Evolutionary conservation across 2,329 filamentous ascomycete species (phyloP).

Genomic region (Knufia fluminis): DNA sequence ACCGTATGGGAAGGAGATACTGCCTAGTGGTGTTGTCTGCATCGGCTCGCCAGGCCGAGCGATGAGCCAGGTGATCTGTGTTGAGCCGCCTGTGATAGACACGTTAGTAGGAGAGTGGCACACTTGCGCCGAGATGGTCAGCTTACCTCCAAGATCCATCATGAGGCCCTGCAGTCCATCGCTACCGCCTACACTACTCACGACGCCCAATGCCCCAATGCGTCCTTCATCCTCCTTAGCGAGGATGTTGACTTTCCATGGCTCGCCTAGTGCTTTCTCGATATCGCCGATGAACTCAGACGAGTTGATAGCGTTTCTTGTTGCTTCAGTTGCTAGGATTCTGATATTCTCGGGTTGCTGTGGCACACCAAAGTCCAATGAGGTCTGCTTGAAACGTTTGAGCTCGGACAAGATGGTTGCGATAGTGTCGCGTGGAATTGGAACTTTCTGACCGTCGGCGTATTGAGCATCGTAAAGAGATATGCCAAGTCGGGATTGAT

Average conservation of each 20-base stretch:
- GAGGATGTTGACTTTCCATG: slow-evolving; percentile 60
- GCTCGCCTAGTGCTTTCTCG: slow-evolving; percentile 46
- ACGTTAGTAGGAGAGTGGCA: neutral
- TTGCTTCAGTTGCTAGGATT: slow-evolving; percentile 82
- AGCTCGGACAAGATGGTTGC: slow-evolving; percentile 56
- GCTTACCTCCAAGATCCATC: slow-evolving; percentile 62
- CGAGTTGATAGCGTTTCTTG: slow-evolving; percentile 69
- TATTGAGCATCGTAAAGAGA: slow-evolving; percentile 76
- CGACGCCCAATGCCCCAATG: slow-evolving; percentile 73
- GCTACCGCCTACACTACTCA: slow-evolving; percentile 52
- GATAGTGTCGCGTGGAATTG: slow-evolving; percentile 54
- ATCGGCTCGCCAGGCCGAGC: slow-evolving; percentile 39
- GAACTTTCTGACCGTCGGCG: slow-evolving; percentile 31
- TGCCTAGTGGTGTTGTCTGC: slow-evolving; percentile 43
- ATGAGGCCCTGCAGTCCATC: slow-evolving; percentile 64
- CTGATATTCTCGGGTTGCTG: slow-evolving; percentile 48
- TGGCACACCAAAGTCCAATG: slow-evolving; percentile 59
- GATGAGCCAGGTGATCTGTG: slow-evolving; percentile 60
- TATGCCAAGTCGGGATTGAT: slow-evolving; percentile 67
- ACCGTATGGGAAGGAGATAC: slow-evolving; percentile 60
- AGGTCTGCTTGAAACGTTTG: slow-evolving; percentile 61
- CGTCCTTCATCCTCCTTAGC: slow-evolving; percentile 72
- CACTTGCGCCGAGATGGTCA: neutral
- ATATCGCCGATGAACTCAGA: slow-evolving; percentile 62
- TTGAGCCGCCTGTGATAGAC: slow-evolving; percentile 26